Evolutionary conservation across 331 rosid genomes (phyloP).

Genomic region (Telfairia occidentalis): DNA sequence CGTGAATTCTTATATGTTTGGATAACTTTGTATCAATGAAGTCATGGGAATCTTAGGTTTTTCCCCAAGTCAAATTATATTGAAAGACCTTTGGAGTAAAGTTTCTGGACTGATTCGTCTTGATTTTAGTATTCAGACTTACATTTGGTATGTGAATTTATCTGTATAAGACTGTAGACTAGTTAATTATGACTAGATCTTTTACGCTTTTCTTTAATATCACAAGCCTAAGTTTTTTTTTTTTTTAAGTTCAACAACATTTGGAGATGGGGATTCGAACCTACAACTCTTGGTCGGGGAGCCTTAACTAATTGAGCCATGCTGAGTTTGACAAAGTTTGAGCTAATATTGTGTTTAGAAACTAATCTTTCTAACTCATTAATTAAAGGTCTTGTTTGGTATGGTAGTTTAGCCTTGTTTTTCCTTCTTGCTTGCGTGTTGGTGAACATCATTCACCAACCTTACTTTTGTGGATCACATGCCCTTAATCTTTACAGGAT

Average conservation of each 20-base stretch:
- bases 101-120: neutral
- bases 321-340: too few relatives aligned
- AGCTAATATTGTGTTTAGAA: too few relatives aligned
- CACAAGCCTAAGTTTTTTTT: too few relatives aligned
- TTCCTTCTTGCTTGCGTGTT: neutral
- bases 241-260: too few relatives aligned
- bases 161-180: neutral
- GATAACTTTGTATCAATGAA: neutral
- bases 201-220: too few relatives aligned
- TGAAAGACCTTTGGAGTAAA: neutral
- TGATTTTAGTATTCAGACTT: neutral
- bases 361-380: neutral
- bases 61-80: neutral
- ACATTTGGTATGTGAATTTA: neutral
- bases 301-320: too few relatives aligned
- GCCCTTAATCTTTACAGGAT: neutral
- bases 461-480: neutral
- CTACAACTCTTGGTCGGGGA: too few relatives aligned
- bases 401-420: neutral
- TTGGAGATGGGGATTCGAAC: too few relatives aligned
- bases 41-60: neutral
- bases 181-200: neutral
- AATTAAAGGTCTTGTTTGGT: neutral
- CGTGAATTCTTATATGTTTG: neutral
- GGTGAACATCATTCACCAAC: neutral